Conservation (phyloP, 1,284 basidiomycete species). For the Bjerkandera adusta region DNA sequence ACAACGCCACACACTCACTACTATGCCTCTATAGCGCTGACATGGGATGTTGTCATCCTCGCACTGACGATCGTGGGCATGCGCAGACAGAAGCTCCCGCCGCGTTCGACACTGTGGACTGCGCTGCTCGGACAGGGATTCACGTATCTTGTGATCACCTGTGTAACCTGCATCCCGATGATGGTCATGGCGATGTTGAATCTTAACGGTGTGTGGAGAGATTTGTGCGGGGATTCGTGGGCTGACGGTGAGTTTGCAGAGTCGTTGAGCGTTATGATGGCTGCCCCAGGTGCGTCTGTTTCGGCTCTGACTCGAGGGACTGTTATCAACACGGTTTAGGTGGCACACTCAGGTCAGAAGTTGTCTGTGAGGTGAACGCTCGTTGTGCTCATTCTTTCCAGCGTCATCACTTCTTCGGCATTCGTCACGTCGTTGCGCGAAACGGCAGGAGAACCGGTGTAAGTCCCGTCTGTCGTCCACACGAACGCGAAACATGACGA, state of each 20-base stretch:
- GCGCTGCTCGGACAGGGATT: constrained; percentile 8
- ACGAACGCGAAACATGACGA: background rate
- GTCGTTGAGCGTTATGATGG: too few relatives aligned
- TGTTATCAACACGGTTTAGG: too few relatives aligned
- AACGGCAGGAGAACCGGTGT: constrained; percentile 1
- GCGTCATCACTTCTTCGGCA: constrained; percentile 13
- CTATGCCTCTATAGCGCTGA: constrained; percentile 3
- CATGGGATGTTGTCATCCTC: constrained; percentile 11
- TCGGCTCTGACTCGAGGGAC: constrained; percentile 3
- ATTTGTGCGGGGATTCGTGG: background rate
- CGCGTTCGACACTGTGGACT: constrained; percentile 5
- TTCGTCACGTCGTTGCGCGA: constrained; percentile 7
- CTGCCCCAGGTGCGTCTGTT: too few relatives aligned
- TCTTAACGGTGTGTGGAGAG: background rate
- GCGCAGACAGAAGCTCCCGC: constrained; percentile 3
- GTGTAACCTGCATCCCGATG: background rate
- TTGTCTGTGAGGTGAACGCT: too few relatives aligned
- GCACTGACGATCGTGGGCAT: constrained; percentile 4
- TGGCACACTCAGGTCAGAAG: too few relatives aligned
- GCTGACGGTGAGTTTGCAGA: constrained; percentile 5
- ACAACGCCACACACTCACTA: background rate
- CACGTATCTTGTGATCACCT: constrained; percentile 4
- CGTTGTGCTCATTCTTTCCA: background rate
- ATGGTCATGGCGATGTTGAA: background rate
- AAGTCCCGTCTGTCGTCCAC: background rate